Evolutionary conservation across 1,284 basidiomycete genomes (phyloP), one percentile per base, ranked within the genome.

Genomic region (Cutaneotrichosporon sp.): DNA sequence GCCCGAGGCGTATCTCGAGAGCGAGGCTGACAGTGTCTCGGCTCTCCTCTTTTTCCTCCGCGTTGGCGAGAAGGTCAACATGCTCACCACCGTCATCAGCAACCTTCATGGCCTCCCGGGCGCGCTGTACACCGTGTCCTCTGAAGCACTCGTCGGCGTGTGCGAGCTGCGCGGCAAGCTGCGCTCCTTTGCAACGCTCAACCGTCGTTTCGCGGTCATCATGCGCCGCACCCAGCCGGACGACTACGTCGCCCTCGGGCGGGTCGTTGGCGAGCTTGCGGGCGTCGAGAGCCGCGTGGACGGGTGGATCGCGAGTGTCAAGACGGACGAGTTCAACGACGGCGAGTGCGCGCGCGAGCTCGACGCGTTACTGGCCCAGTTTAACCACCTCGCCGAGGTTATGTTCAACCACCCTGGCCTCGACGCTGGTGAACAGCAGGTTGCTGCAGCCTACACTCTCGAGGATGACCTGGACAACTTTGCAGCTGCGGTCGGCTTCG

Each of bases 401-500:
- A 90, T 92, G 76, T 92, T 97, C 73, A 84, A 84, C 66, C 87
- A 86, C 31, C 90, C 88, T 66, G 88, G 90, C n/a, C 86, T 88
- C 56, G 94, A 96, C 76, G 80, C 94, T 10, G 91, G 88, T 13
- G 94, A 97, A 81, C 86, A 89, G 32, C 91, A 96, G 78, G 82
- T 93, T n/a, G 90, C 90, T 6, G 88, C 90, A 72, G 86, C 89
- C 1, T 80, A 88, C 51, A 86, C 87, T 16, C 88, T 95, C 71
- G 94, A 97, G 73, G 85, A 88, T 67, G 94, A 97, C 78, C 83
- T 97, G 9, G 94, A 97, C 77, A 90, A 90, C 77, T 93, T 97
- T 76, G 87, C 90, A 31, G 92, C 92, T 9, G 91, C 92, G 1
- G 86, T 96, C 59, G 91, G 90, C 1, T 85, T 94, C 65, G 88